These are phyloP conservation scores for Solioccasus polychromus DNA, from an alignment of 768 basidiomycete species.

Conservation along the genomic window DNA sequence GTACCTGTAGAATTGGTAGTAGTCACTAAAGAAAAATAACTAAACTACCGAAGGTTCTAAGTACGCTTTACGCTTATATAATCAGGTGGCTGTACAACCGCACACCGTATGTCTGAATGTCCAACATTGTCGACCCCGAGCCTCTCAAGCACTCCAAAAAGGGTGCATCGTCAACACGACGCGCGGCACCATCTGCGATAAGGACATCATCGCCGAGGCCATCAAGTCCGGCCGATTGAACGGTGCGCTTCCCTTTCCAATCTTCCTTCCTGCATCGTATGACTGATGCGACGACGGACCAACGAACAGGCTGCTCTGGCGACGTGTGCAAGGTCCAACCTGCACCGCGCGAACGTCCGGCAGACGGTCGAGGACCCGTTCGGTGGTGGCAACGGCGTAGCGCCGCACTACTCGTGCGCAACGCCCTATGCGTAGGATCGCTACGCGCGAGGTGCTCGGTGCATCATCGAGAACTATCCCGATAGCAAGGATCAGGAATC, in stretches of 20 bases:
- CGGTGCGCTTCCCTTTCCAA: constrained; percentile 40
- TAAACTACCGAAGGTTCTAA: no score
- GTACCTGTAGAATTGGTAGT: no score
- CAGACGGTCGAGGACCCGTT: constrained; percentile 77
- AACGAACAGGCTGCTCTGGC: constrained; percentile 31
- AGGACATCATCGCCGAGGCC: constrained; percentile 74
- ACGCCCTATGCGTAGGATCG: constrained; percentile 87
- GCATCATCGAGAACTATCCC: constrained; percentile 73
- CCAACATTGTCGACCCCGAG: constrained; percentile 80
- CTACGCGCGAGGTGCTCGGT: constrained; percentile 71
- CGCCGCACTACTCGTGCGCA: constrained; percentile 84
- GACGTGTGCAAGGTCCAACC: constrained; percentile 91
- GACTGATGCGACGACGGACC: background rate
- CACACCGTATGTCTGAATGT: no score
- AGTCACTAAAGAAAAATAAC: no score
- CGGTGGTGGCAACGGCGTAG: constrained; percentile 87
- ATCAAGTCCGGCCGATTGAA: constrained; percentile 71
- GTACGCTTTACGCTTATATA: no score
- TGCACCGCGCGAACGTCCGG: constrained; percentile 83
- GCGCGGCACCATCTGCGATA: constrained; percentile 88
- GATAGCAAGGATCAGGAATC: constrained; percentile 63
- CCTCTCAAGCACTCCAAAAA: constrained; percentile 88
- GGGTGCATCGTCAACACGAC: constrained; percentile 90
- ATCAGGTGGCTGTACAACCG: no score
- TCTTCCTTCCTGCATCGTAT: background rate